These are phyloP conservation scores for Pelargonium fulgidum DNA, from an alignment of 441 rosid species.

Conservation along the genomic window DNA sequence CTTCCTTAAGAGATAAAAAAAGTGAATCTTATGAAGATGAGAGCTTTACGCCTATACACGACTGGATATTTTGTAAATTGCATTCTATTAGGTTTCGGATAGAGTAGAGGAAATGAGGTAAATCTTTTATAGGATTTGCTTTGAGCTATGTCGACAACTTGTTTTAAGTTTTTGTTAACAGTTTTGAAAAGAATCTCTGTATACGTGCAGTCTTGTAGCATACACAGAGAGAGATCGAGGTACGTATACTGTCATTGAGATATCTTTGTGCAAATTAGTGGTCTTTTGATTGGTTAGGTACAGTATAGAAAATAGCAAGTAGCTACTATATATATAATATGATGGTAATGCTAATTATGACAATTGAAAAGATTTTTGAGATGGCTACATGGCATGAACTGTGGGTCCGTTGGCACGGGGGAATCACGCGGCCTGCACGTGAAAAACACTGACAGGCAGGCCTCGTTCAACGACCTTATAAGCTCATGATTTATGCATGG, in stretches of 20 bases:
- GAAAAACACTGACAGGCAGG: neutral
- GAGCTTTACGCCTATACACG: too few species aligned
- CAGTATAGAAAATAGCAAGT: neutral
- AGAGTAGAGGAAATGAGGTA: neutral
- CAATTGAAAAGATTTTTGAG: neutral
- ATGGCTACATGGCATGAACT: neutral
- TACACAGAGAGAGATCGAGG: neutral
- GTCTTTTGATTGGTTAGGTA: neutral
- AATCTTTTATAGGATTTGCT: neutral
- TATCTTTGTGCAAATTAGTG: neutral
- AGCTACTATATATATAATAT: neutral
- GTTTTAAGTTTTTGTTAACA: neutral
- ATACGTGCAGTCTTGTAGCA: neutral
- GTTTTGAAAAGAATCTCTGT: neutral
- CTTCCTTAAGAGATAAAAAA: neutral
- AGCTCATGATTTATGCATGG: constrained; percentile 3
- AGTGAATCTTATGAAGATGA: neutral
- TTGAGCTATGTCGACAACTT: too few species aligned
- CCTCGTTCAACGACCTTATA: neutral
- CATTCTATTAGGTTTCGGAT: neutral
- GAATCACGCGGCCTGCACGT: neutral
- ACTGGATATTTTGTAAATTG: too few species aligned
- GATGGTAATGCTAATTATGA: neutral
- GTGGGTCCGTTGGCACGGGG: neutral
- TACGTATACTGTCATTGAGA: neutral